Percentiles rank a stretch among this genome's conserved stretches.
phyloP scores from a whole-genome alignment of 208 protist species.

The Trypanosoma mega region DNA sequence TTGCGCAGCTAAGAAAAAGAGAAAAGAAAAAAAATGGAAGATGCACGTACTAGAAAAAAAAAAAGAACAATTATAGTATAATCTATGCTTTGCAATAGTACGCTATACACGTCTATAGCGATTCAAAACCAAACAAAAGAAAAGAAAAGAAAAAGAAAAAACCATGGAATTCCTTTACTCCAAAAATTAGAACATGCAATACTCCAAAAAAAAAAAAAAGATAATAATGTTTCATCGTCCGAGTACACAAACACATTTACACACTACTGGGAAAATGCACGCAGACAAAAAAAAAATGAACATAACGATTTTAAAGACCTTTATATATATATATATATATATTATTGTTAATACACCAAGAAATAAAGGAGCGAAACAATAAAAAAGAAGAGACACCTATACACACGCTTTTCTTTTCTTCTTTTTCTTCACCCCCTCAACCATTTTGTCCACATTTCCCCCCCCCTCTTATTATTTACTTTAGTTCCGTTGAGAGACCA shows the following conservation, averaged over 20 bases:
- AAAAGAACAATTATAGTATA: constrained; percentile 4
- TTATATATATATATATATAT: constrained; percentile 6
- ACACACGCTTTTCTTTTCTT: background rate
- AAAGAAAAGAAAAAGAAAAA: too few species aligned
- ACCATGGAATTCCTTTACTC: too few species aligned
- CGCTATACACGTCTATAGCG: too few species aligned
- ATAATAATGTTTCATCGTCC: too few species aligned
- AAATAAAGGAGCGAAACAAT: constrained; percentile 23
- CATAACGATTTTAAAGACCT: background rate
- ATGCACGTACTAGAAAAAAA: constrained; percentile 16
- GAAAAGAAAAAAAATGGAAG: constrained; percentile 20
- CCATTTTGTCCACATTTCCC: too few species aligned
- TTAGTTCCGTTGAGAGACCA: constrained; percentile 40
- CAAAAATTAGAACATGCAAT: too few species aligned
- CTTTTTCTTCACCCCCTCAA: too few species aligned
- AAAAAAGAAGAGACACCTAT: constrained; percentile 12
- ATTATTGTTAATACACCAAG: constrained; percentile 3
- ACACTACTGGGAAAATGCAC: background rate
- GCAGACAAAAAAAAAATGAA: background rate
- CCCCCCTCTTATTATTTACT: too few species aligned
- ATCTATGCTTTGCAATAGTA: too few species aligned
- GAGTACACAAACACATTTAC: too few species aligned
- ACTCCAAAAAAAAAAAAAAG: too few species aligned
- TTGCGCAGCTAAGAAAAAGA: constrained; percentile 4
- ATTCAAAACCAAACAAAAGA: too few species aligned